Percentiles rank a stretch among this genome's conserved stretches.
These are phyloP conservation scores for Ilyonectria robusta DNA, from an alignment of 2,329 filamentous ascomycete species.

Conservation along the genomic window DNA sequence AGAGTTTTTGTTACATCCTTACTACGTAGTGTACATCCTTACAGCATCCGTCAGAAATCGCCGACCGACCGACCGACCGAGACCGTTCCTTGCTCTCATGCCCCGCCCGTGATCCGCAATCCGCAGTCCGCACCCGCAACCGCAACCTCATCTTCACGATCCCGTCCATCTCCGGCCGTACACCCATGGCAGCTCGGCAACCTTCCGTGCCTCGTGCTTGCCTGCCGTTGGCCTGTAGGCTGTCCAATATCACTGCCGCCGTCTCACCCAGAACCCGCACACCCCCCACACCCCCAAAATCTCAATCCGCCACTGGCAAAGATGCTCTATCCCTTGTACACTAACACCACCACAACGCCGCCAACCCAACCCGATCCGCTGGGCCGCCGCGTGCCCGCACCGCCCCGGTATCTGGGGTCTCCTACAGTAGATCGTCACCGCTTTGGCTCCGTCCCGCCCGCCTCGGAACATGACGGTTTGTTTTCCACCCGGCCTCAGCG, in stretches of 20 bases:
- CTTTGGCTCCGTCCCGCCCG: constrained; percentile 32
- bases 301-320: background rate
- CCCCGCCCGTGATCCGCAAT: constrained; percentile 15
- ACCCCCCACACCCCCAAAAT: constrained; percentile 13
- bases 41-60: constrained; percentile 1
- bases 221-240: constrained; percentile 29
- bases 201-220: constrained; percentile 41
- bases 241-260: constrained; percentile 29
- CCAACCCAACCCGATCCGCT: constrained; percentile 44
- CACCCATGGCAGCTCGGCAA: constrained; percentile 39
- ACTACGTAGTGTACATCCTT: background rate
- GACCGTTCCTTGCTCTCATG: constrained; percentile 16
- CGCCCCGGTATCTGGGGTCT: constrained; percentile 27
- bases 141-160: constrained; percentile 26
- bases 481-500: constrained; percentile 1
- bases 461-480: constrained; percentile 28
- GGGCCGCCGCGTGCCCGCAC: constrained; percentile 41
- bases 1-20: background rate
- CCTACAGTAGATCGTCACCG: constrained; percentile 37
- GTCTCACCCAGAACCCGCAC: constrained; percentile 17
- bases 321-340: background rate
- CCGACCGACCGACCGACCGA: constrained; percentile 18
- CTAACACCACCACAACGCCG: constrained; percentile 18
- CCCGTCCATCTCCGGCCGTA: constrained; percentile 46
- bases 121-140: constrained; percentile 8